These are phyloP conservation scores for Mortierella antarctica DNA, from an alignment of 192 early-diverging fungal species.

Conservation along the genomic window DNA sequence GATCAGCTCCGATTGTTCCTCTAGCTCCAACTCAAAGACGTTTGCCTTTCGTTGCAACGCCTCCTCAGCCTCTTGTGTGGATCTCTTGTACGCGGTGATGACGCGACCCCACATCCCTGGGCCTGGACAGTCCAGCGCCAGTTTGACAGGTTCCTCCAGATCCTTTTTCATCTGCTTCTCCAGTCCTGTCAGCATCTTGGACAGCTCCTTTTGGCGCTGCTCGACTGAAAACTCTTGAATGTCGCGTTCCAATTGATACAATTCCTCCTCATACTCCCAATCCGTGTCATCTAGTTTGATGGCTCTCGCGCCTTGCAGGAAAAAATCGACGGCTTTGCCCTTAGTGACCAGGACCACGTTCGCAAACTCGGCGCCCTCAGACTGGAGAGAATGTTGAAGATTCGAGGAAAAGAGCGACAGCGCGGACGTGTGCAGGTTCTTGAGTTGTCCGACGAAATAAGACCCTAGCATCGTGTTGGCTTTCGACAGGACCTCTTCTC, in stretches of 20 bases:
- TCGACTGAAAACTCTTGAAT: slow-evolving; percentile 64
- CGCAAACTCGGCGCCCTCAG: slow-evolving; percentile 70
- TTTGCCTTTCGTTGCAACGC: slow-evolving; percentile 56
- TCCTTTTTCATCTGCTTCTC: slow-evolving; percentile 66
- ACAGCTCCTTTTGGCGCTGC: slow-evolving; percentile 72
- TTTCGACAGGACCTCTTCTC: slow-evolving; percentile 79
- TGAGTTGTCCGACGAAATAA: slow-evolving; percentile 86
- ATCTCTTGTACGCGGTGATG: slow-evolving; percentile 63
- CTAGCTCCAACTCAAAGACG: slow-evolving; percentile 27
- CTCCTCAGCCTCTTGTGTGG: slow-evolving; percentile 60
- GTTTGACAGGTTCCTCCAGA: slow-evolving; percentile 75
- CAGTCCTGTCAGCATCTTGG: slow-evolving; percentile 67
- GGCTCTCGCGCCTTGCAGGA: slow-evolving; percentile 38
- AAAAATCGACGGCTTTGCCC: slow-evolving; percentile 26
- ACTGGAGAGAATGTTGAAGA: slow-evolving; percentile 44
- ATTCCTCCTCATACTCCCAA: slow-evolving; percentile 75
- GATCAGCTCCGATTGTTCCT: slow-evolving; percentile 34
- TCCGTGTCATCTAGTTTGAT: slow-evolving; percentile 72
- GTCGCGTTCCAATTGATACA: slow-evolving; percentile 65
- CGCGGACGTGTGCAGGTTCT: slow-evolving; percentile 83
- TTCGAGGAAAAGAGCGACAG: slow-evolving; percentile 70
- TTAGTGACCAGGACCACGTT: slow-evolving; percentile 52
- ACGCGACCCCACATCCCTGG: slow-evolving; percentile 79
- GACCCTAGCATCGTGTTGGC: slow-evolving; percentile 80
- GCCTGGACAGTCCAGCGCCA: slow-evolving; percentile 72